Base-by-base conservation (phyloP, 495 filamentous ascomycete genomes). In the Pyrenula massariospora region DNA sequence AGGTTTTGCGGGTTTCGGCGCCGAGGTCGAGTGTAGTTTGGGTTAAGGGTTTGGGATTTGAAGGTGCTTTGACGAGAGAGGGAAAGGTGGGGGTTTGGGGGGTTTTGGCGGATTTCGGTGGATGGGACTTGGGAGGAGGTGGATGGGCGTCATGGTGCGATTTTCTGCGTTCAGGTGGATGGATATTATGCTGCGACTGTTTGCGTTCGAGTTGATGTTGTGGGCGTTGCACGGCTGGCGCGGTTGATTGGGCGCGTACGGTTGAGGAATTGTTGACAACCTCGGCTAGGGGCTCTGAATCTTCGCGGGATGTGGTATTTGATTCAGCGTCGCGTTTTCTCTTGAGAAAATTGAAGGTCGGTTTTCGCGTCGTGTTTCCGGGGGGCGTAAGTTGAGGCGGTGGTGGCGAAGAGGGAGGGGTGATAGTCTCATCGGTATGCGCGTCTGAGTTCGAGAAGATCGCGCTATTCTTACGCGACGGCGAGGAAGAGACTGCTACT, bases 21-120 rank as follows among this genome's bases (percentile, higher is more conserved):
- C 84, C 85, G 24, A 87, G 70, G 59, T 86, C 84, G 31, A 89
- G 78, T 54, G 83, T 82, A 70, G 84, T 81, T 62, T 89, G 85
- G 24, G 76, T 80, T 58, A 86, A 62, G 5, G 31, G 31, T 15
- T 8, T 42, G 31, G 31, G 31, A 15, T 5, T 5, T 42, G 5
- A 8, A 8, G 31, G 15, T 42, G 31, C 8, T 42, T 42, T 42
- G 31, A 42, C 31, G 15, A 42, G 31, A 15, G 31, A 42, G 31
- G 31, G 31, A 15, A 42, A 42, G 31, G 31, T 42, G 31, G 31
- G 31, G 65, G 57, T 59, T 67, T 67, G 15, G 55, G 21, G 23
- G 24, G 25, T 24, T 24, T 24, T 12, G 22, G 22, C n/a, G 50
- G 50, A 15, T 42, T 42, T 42, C 31, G 31, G 31, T 42, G 5